Evolutionary conservation across 257 asterid genomes (phyloP), one percentile per base, ranked within the genome.

Genomic region (Schizonepeta tenuifolia): DNA sequence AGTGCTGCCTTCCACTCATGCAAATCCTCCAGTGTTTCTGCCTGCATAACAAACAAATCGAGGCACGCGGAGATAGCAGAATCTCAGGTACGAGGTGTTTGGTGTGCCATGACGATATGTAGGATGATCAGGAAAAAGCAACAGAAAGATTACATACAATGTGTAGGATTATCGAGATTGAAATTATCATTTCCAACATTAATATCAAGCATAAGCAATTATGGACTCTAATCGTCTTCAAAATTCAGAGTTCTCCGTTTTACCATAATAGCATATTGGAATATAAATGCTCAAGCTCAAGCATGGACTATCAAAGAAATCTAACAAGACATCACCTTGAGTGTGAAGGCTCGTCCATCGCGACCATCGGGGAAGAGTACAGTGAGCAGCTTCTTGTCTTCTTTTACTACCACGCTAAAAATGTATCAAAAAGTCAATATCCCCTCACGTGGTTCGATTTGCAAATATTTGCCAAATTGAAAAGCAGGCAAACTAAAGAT

Each of bases 261-360:
- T 75, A 24, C 7, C 61, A 57, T 12, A 70, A 68, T 38, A 60
- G 22, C 64, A 47, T 1, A 71, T 60, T 20, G 28, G 21, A 41
- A 57, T 59, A 28, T 12, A 9, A 17, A 61, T 22, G 21, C 55
- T 73, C 57, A n/a, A n/a, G n/a, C n/a, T n/a, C n/a, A 49, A 67
- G 59, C 50, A 60, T 61, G 68, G 63, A 47, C 47, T 26, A 4
- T 12, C 71, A 56, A 66, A 60, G 35, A 54, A 76, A 17, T 69
- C 15, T 65, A 64, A 77, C 28, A 57, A 38, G 63, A 47, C 20
- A 69, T 70, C 82, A 95, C 99, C 99, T 95, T 95, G 76, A 95
- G 96, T 33, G 99, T 95, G 81, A 92, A 92, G 67, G 98, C 88
- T 74, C 98, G 89, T 35, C 98, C 99, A 84, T 92, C 99, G 56